phyloP scores from a whole-genome alignment of 225 moss, liverwort and hornwort genomes.

The Lunularia cruciata region DNA sequence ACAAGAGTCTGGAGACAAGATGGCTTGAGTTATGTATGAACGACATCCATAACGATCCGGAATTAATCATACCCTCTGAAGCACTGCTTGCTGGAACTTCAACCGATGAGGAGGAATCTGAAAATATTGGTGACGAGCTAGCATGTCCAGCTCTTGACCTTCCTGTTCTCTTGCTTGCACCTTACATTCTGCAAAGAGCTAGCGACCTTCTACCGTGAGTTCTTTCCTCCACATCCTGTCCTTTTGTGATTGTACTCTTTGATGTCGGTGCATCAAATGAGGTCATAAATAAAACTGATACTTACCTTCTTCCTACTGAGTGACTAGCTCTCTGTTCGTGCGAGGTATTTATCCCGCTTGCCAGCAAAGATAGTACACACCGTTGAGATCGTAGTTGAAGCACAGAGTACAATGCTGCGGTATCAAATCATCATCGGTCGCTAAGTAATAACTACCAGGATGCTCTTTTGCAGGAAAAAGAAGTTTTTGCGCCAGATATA shows the following conservation, averaged over 20 bases:
- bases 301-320: no score
- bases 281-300: no score
- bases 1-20: slow-evolving; percentile 64
- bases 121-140: slow-evolving; percentile 29
- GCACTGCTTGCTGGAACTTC: slow-evolving; percentile 38
- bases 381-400: no score
- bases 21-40: slow-evolving; percentile 79
- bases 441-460: neutral
- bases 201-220: slow-evolving; percentile 76
- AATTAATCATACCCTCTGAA: slow-evolving; percentile 52
- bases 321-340: no score
- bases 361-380: no score
- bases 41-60: slow-evolving; percentile 52
- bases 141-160: slow-evolving; percentile 64
- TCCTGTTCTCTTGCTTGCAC: slow-evolving; percentile 81
- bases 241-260: neutral
- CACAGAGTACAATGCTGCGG: neutral
- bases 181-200: slow-evolving; percentile 76
- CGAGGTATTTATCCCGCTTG: no score
- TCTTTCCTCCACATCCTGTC: neutral
- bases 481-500: slow-evolving; percentile 77
- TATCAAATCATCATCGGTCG: neutral
- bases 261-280: neutral
- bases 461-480: slow-evolving; percentile 61
- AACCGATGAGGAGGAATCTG: slow-evolving; percentile 16